Base-by-base conservation (phyloP, 371 early-diverging fungal genomes). In the Gilbertella persicaria region DNA sequence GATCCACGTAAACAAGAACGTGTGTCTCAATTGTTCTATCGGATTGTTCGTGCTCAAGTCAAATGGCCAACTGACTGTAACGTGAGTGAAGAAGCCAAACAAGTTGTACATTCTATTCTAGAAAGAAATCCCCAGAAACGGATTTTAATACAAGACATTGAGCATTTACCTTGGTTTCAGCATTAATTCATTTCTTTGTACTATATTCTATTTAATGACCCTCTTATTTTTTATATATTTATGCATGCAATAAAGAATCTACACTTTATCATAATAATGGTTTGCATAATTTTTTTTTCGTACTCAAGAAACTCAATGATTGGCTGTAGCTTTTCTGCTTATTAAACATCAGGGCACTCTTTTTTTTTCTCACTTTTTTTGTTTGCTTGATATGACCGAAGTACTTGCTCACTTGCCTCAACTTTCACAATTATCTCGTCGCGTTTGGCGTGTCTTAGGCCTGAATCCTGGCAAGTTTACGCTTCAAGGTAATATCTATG, bases 381-480 rank as follows among this genome's bases (percentile, higher is more conserved):
- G 2, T 39, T 10, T 40, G 23, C 8, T 5, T 8, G 23, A 16
- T 8, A 64, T 64, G 65, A 49, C 65, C 16, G 56, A 55, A 44
- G 54, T 28, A 25, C 50, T 65, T 13, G 60, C 37, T 17, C 2
- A 4, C 42, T 63, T 44, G 9, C 82, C 84, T 26, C 61, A 55
- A 38, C 72, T 80, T 45, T 55, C 69, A 21, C 68, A 70, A 29
- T 63, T 83, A 17, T 76, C 79, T 6, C 53, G 61, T 1, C 58
- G 76, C 39, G 85, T 85, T 5, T 62, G 74, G 47, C 71, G 84
- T n/a, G 68, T 91, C 17, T 77, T 87, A 7, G 92, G 90, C 20
- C 69, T 85, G 13, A 92, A 92, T 55, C 91, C 92, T 0, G 83
- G 88, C 17, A 79, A 79, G 45, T 86, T 89, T 38, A 89, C 91